Percentiles rank a stretch among this genome's conserved stretches.
These are phyloP conservation scores for Eucalyptus camaldulensis DNA, from an alignment of 345 rosid species.

Conservation along the genomic window DNA sequence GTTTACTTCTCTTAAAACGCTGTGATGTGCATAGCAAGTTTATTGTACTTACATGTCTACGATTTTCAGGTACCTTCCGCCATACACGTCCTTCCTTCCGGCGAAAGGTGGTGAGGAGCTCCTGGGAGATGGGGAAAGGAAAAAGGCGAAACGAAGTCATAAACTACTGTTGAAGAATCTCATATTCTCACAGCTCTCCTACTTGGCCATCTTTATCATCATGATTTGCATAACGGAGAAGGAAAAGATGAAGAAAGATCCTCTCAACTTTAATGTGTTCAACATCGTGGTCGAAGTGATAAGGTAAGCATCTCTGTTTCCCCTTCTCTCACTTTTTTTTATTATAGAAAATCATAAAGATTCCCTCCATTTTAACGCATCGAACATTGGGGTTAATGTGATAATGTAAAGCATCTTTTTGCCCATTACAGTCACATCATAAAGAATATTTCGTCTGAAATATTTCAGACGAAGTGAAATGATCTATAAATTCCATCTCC, in stretches of 20 bases:
- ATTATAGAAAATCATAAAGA: background rate
- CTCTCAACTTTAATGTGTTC: slow-evolving; percentile 19
- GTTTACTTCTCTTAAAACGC: background rate
- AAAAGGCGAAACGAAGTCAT: background rate
- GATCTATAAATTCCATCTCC: background rate
- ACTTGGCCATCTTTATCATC: slow-evolving; percentile 11
- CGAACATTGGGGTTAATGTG: background rate
- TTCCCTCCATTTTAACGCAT: background rate
- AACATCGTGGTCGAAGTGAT: slow-evolving; percentile 17
- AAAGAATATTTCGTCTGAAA: background rate
- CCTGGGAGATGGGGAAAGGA: background rate
- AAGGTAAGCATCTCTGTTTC: slow-evolving; percentile 1
- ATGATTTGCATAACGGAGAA: slow-evolving; percentile 19
- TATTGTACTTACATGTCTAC: background rate
- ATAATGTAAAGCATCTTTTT: background rate
- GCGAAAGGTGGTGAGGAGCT: background rate
- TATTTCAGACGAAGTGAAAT: background rate
- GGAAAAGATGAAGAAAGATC: slow-evolving; percentile 10
- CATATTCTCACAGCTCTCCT: slow-evolving; percentile 13
- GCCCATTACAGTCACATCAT: background rate
- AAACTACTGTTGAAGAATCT: background rate
- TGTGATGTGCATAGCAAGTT: background rate
- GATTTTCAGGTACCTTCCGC: slow-evolving; percentile 23
- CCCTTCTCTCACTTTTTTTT: background rate
- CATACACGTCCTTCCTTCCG: slow-evolving; percentile 11